Evolutionary conservation across 345 rosid species (phyloP), one percentile per base, ranked within the genome.

Genomic region (Abelmoschus esculentus): DNA sequence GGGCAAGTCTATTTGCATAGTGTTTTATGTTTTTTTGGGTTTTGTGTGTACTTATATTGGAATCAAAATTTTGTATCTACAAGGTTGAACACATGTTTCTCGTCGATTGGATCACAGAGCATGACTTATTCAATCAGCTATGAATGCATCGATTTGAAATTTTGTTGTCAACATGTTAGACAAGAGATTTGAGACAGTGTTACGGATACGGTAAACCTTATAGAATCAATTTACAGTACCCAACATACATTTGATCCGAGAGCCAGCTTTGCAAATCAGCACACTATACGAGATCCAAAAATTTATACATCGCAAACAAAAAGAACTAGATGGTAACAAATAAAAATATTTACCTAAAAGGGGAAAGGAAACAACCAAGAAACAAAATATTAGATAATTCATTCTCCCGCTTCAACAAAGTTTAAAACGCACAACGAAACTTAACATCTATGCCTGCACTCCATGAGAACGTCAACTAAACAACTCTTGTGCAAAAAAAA

Each of bases 291-390:
- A 2, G 54, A 50, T 50, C 19, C 54, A 0, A 50, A 50, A 6
- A 50, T 13, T 50, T 50, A 14, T 50, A 15, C 19, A n/a, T 50
- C 6, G 5, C 54, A 50, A 63, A 40, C 46, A 26, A 10, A 63
- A 47, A 2, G 7, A 68, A 73, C 22, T 34, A 15, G 44, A 64
- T 36, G 26, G 19, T 66, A 66, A 53, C 57, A 40, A 50, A 64
- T 69, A 57, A 38, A 28, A 54, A 77, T 73, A 73, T 77, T 70
- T 77, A 77, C 53, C 53, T 49, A 17, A 15, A 49, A 49, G 6
- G 29, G 54, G 69, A 7, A 70, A 69, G 36, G 53, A 42, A 72
- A 69, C 61, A 55, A 66, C 77, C 57, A 7, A 69, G 38, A 28
- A 73, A 47, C 22, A 68, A 58, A 15, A 19, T 36, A 46, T 10